Evolutionary conservation across 768 basidiomycete genomes (phyloP).

Genomic region (Goffeauzyma gilvescens): DNA sequence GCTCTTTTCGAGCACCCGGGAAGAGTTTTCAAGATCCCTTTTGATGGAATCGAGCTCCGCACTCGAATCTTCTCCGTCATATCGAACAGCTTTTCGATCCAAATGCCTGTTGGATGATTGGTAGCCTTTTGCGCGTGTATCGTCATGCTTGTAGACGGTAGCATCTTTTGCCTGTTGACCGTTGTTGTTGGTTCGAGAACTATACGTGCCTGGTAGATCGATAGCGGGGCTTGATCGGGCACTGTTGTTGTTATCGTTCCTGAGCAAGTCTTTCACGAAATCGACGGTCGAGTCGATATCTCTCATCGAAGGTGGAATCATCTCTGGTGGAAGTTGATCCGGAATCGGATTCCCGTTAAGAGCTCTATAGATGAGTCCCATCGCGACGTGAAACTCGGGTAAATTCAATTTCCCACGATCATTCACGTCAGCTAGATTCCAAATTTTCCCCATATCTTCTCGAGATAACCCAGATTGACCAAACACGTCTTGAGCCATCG

Average conservation of each 20-base stretch:
- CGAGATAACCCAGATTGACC: conserved; percentile 74
- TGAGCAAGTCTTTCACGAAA: conserved; percentile 68
- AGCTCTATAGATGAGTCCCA: conserved; percentile 90
- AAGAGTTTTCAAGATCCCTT: conserved; percentile 57
- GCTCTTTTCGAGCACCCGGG: conserved; percentile 56
- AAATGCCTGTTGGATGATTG: conserved; percentile 64
- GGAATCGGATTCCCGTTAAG: conserved; percentile 85
- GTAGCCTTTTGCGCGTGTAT: conserved; percentile 51
- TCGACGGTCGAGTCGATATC: conserved; percentile 79
- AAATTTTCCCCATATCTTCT: conserved; percentile 80
- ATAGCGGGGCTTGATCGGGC: conserved; percentile 37
- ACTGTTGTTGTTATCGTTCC: conserved; percentile 50
- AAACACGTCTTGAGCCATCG: conserved; percentile 76
- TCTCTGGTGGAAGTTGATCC: conserved; percentile 63
- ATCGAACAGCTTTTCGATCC: conserved; percentile 59
- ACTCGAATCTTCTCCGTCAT: conserved; percentile 45
- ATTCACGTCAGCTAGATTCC: conserved; percentile 79
- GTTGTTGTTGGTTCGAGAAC: conserved; percentile 31
- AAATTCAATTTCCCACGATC: conserved; percentile 89
- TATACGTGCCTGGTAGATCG: conserved; percentile 9
- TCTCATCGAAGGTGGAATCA: conserved; percentile 74
- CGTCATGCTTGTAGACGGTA: conserved; percentile 69
- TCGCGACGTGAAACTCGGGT: conserved; percentile 93
- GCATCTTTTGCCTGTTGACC: conserved; percentile 45
- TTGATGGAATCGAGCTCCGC: conserved; percentile 72